These are phyloP conservation scores for Mortierella sp. DNA, from an alignment of 371 early-diverging fungal genomes.

Conservation along the genomic window DNA sequence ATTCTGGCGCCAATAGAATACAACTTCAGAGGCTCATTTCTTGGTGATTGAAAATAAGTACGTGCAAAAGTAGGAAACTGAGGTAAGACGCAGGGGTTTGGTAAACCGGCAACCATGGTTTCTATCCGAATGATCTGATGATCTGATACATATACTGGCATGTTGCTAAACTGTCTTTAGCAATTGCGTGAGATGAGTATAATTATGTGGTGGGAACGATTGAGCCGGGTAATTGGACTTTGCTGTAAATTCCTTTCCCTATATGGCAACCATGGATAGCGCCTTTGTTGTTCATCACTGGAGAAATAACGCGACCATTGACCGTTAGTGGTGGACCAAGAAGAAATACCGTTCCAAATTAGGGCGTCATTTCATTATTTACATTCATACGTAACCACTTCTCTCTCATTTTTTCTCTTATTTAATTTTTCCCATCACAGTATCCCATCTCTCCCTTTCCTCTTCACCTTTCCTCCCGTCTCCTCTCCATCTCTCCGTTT, in stretches of 20 bases:
- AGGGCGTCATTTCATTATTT: neutral
- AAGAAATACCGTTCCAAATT: neutral
- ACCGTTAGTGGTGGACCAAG: neutral
- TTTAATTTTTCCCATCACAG: neutral
- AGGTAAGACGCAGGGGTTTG: no score
- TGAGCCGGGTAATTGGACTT: neutral
- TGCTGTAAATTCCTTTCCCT: slow-evolving; percentile 22
- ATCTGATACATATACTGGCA: no score
- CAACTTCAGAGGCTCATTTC: no score
- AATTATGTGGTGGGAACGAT: neutral
- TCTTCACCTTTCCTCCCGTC: neutral
- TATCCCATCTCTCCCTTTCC: slow-evolving; percentile 1
- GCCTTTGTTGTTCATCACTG: no score
- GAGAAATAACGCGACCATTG: neutral
- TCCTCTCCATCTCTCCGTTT: neutral
- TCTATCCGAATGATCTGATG: no score
- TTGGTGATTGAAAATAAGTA: no score
- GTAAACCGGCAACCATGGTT: no score
- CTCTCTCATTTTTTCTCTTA: no score
- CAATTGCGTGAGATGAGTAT: neutral
- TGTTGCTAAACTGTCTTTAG: no score
- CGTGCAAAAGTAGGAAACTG: no score
- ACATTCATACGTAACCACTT: neutral
- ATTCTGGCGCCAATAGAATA: neutral
- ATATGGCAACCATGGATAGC: slow-evolving; percentile 31